Evolutionary conservation across 2,329 filamentous ascomycete species (phyloP), one percentile per base, ranked within the genome.

Genomic region (Thermoascus crustaceus): DNA sequence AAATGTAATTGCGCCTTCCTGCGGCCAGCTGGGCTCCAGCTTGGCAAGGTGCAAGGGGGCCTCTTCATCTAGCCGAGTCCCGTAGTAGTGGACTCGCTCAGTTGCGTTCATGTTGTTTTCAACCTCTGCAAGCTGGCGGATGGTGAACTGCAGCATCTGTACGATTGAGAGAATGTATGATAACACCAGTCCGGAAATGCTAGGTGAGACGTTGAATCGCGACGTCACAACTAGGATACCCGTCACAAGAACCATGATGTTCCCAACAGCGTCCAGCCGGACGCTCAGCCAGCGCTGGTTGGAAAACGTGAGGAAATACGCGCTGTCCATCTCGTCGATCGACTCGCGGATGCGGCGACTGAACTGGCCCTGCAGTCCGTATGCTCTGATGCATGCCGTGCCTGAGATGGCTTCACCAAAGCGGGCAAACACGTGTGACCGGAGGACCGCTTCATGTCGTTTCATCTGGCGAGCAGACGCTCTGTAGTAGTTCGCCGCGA

Each of bases 91-190:
- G 21, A 96, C 71, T 32, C 91, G 81, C 63, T 96, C 89, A 0
- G 93, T 91, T 0, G 88, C 81, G 58, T 95, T 96, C 89, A 96
- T 96, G 54, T 88, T 86, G 63, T 95, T 96, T 61, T 96, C 89
- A 6, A 96, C 86, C 60, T 95, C 88, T 19, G 88, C 88, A 5
- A 94, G 71, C 62, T 95, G 88, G 13, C 88, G 77, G 17, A 95
- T 84, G 1, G 85, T 88, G 60, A 94, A 94, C 56, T 94, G 88
- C 47, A 95, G 80, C 82, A 94, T 85, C 58, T 91, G 85, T 18
- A 93, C 86, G 52, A 94, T 91, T n/a, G 82, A 76, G 11, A 95
- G 72, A 53, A 94, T 93, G 62, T 94, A 94, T 27, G 82, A 88
- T 14, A 95, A 72, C 1, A 95, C 86, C 19, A 95, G 69, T 22